Evolutionary conservation across 345 rosid species (phyloP).

Genomic region (Corymbia maculata): DNA sequence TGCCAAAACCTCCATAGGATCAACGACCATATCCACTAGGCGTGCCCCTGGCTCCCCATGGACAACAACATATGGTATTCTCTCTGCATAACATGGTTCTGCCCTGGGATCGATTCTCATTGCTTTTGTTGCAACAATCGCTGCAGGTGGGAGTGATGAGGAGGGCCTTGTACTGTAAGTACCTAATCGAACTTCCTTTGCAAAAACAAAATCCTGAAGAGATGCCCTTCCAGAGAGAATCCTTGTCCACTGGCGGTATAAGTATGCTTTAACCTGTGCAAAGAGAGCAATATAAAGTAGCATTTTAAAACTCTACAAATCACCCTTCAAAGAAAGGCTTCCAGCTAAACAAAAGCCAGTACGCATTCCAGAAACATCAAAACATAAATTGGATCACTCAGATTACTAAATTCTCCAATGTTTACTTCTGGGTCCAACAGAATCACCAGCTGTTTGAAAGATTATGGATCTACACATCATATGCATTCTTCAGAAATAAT

Average conservation of each 20-base stretch:
- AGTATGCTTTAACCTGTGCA: constrained; percentile 61
- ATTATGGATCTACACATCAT: not conserved
- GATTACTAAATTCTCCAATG: not conserved
- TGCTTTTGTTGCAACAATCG: constrained; percentile 83
- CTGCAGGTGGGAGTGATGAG: constrained; percentile 85
- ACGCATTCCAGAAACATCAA: not conserved
- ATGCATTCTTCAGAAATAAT: not conserved
- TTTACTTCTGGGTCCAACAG: not conserved
- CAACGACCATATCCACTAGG: constrained; percentile 90
- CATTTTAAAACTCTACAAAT: not conserved
- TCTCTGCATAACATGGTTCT: constrained; percentile 83
- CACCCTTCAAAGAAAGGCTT: not conserved
- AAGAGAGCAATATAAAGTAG: not conserved
- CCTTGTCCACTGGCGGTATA: constrained; percentile 82
- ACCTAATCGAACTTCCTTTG: constrained; percentile 94
- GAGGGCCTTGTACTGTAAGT: constrained; percentile 57
- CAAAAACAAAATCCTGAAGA: constrained; percentile 88
- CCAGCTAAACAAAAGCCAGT: not conserved
- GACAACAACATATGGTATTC: constrained; percentile 87
- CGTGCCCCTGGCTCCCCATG: constrained; percentile 95
- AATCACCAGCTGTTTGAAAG: not conserved
- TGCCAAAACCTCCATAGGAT: constrained; percentile 76
- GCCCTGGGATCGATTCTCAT: constrained; percentile 87
- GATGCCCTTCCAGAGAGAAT: constrained; percentile 82
- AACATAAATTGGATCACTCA: not conserved